Evolutionary conservation across 2,329 filamentous ascomycete species (phyloP), one percentile per base, ranked within the genome.

Genomic region (Leptographium lundbergii): DNA sequence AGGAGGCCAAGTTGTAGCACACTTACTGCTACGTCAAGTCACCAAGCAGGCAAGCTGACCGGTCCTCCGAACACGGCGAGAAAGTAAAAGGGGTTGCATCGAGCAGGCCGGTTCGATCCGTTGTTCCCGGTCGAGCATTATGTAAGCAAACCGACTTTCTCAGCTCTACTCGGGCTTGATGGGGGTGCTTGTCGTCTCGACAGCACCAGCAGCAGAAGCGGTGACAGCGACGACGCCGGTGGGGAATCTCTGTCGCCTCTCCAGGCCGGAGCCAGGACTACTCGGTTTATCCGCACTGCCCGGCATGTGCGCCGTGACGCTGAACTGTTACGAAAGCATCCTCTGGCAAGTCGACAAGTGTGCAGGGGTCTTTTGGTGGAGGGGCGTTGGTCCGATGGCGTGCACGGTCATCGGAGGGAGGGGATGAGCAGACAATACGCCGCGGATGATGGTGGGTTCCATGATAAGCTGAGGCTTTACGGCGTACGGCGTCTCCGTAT

Each of bases 301-400:
- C 47, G 56, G 56, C 29, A 57, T 52, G 22, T 13, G 29, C 13
- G 29, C 56, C 11, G 56, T 39, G 24, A 57, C 51, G 47, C 51
- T 57, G 47, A 51, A 57, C 47, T 57, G 56, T 52, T 57, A 47
- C 29, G 56, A 57, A 52, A 57, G 48, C 56, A 57, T 57, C 29
- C 48, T 57, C 48, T 57, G 56, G 34, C 48, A 57, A 17, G 56
- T 57, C 47, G 56, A 51, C 56, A 57, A 39, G 48, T 22, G 47
- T 25, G 29, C n/a, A 13, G n/a, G 11, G 19, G n/a, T 36, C 13
- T 10, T 36, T 36, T 27, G 14, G 4, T 5, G 24, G 54, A n/a
- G 14, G 2, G 22, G 24, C 13, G 14, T 14, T 27, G 22, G 4
- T 1, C 25, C 7, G 14, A 11, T n/a, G 14, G 24, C 29, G 50